Evolutionary conservation across 768 basidiomycete species (phyloP), one percentile per base, ranked within the genome.

Genomic region (Coprinopsis strossmayeri): DNA sequence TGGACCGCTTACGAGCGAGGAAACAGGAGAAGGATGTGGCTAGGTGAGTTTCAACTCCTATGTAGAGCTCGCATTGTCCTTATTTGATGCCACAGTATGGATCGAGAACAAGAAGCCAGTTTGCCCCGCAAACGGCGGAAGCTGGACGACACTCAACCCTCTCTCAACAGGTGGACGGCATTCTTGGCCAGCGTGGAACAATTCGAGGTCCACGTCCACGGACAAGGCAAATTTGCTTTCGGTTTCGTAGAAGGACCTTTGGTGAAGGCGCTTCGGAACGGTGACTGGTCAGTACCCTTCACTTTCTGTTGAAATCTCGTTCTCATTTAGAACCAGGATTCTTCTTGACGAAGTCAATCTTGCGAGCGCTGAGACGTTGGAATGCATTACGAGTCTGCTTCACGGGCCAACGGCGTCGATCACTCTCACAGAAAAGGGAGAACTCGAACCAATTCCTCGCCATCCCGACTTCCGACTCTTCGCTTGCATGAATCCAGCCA

Each of bases 401-500:
- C 86, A 89, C 52, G 79, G 84, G n/a, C 78, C 91, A 1, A 81
- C 79, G 5, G 81, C 91, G 0, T 98, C 95, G 1, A 85, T 99
- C 55, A 90, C 92, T 0, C 70, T 99, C 49, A 92, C 92, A 0
- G 96, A 98, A 61, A 82, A 93, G 61, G 95, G 94, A 0, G 86
- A 91, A 9, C 66, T 97, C 46, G 90, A 93, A 56, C 87, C 89
- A 1, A 76, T 98, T 24, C 84, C 85, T 42, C 86, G 96, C 0
- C 96, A 99, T 63, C 82, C 91, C 15, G 86, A 95, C 58, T 99
- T 99, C 70, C 87, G 95, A 17, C 74, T 98, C 3, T 98, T 98
- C 59, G 93, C 93, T 3, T 99, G 96, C 63, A 99, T 99, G 96
- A 99, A 99, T 61, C 96, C 96, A 3, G 96, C 96, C 0, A 99